Evolutionary conservation across 2,329 filamentous ascomycete genomes (phyloP).

Genomic region (Neonectria sp.): DNA sequence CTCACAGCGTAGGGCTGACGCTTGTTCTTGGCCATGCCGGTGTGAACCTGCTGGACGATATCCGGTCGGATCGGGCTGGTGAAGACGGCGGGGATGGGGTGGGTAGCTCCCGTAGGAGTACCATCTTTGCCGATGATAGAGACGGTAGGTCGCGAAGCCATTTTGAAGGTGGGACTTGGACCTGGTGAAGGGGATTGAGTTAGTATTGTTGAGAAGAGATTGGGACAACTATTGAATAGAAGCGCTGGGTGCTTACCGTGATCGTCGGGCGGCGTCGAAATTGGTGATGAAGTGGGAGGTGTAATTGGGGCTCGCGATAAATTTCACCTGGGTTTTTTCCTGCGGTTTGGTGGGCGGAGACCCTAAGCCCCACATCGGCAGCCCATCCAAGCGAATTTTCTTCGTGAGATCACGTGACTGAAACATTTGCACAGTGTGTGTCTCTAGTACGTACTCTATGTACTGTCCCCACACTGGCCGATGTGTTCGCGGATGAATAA

Average conservation of each 20-base stretch:
- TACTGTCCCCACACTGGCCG: background rate
- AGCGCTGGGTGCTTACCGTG: constrained; percentile 52
- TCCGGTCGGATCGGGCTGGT: constrained; percentile 96
- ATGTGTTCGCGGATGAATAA: background rate
- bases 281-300: constrained; percentile 54
- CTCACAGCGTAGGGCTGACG: constrained; percentile 99
- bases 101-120: constrained; percentile 88
- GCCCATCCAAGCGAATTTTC: constrained; percentile 48
- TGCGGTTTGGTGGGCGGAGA: constrained; percentile 57
- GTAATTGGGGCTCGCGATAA: constrained; percentile 52
- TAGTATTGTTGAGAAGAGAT: constrained; percentile 35
- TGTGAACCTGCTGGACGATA: constrained; percentile 99
- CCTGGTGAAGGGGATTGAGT: constrained; percentile 44
- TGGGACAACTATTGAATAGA: constrained; percentile 21
- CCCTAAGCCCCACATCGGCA: constrained; percentile 54
- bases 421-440: background rate
- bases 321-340: constrained; percentile 57
- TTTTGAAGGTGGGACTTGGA: constrained; percentile 68
- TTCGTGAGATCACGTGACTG: constrained; percentile 33
- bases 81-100: constrained; percentile 97
- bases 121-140: constrained; percentile 98
- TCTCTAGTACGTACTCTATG: too few species aligned
- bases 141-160: constrained; percentile 98
- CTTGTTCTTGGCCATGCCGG: constrained; percentile 99
- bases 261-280: constrained; percentile 59